Evolutionary conservation across 2,329 filamentous ascomycete genomes (phyloP), one percentile per base, ranked within the genome.

Genomic region (Aspergillus jensenii): DNA sequence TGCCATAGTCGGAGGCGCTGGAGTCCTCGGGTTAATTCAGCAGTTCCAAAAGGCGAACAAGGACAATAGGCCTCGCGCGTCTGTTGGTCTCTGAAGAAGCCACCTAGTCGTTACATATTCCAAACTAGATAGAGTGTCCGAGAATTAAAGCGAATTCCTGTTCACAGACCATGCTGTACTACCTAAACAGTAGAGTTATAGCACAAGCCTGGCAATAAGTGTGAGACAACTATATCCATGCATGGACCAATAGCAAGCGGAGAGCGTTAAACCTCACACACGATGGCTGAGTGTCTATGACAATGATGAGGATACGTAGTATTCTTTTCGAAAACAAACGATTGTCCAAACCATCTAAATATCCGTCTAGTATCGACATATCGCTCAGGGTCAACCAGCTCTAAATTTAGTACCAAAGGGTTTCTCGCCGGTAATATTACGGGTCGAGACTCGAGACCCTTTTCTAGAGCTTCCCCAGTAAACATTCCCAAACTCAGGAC

Each of bases 11-110:
- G 77, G 76, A 0, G 80, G 81, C 4, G 81, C 79, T 2, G 87
- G 87, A 2, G 86, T 89, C 5, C 71, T 90, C 58, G 87, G 87
- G 8, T 71, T 90, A 63, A 78, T 90, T 56, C 84, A 87, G 68
- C 85, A 90, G 67, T 89, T 89, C 66, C 84, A 87, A 61, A 86
- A 84, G 72, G 85, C 83, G 39, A 74, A 72, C 48, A 71, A 72
- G 45, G 73, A 76, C 50, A 72, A 72, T n/a, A 67, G 74, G 33
- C 67, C 68, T 47, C 70, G 73, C 11, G 68, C 68, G n/a, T 64
- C 67, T 4, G 68, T 74, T 55, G 72, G 72, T 8, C 71, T 76
- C n/a, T 76, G 46, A 49, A 27, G 15, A 37, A 7, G 7, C 35
- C 35, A 15, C 3, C 11, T 21, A 39, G 33, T 44, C 35, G 25